These are phyloP conservation scores for Cyberlindnera misumaiensis DNA, from an alignment of 805 yeast species.

Conservation along the genomic window DNA sequence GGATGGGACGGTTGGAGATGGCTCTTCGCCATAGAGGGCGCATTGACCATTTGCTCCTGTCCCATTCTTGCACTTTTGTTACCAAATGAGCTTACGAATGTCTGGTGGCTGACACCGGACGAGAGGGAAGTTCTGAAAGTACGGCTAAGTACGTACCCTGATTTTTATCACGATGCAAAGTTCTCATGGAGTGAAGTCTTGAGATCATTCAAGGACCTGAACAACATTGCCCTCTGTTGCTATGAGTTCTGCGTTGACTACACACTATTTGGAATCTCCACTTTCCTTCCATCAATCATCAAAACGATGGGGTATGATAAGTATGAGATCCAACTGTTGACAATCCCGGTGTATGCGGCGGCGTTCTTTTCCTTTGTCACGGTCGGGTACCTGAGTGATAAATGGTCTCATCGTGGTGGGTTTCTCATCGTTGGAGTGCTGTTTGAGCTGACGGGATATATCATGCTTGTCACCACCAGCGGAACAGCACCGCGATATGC, in stretches of 20 bases:
- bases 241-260: slow-evolving; percentile 40
- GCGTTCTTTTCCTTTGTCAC: slow-evolving; percentile 27
- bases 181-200: slow-evolving; percentile 31
- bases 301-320: slow-evolving; percentile 36
- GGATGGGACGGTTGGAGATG: slow-evolving; percentile 43
- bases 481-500: slow-evolving; percentile 31
- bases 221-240: slow-evolving; percentile 28
- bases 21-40: slow-evolving; percentile 45
- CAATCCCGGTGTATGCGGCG: slow-evolving; percentile 36
- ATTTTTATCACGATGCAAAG: slow-evolving; percentile 30
- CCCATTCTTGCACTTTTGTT: slow-evolving; percentile 29
- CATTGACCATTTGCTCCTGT: slow-evolving; percentile 32
- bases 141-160: slow-evolving; percentile 30
- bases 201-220: slow-evolving; percentile 32
- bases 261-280: slow-evolving; percentile 37
- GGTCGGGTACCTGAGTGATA: slow-evolving; percentile 28
- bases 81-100: slow-evolving; percentile 33
- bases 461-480: slow-evolving; percentile 27
- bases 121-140: slow-evolving; percentile 31
- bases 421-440: slow-evolving; percentile 29
- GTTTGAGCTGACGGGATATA: slow-evolving; percentile 27
- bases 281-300: slow-evolving; percentile 40
- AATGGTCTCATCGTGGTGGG: slow-evolving; percentile 27
- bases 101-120: slow-evolving; percentile 34
- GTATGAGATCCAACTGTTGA: slow-evolving; percentile 35